Base-by-base conservation (phyloP, 208 protist genomes). In the Leishmania amazonensis region DNA sequence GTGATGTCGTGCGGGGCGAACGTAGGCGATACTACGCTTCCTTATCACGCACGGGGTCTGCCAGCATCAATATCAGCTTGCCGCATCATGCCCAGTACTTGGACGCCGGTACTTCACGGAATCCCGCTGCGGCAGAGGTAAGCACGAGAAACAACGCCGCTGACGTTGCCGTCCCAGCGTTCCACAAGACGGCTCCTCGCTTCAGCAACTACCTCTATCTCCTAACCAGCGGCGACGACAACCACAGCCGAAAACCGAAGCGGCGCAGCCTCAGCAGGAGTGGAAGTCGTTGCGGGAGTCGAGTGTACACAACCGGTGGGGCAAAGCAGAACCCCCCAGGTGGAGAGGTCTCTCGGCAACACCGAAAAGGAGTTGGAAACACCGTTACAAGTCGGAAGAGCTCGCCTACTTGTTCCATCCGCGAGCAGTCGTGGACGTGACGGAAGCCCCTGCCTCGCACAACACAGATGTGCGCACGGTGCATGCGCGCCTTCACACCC, bases 71-170 rank as follows among this genome's bases (percentile, higher is more conserved):
- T 2, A 70, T 45, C 1, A 67, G 38, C 19, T 42, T 15, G 15
- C 67, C 83, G 17, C 62, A 64, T n/a, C 54, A 70, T 76, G 77
- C 78, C 31, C 83, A 73, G 17, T 79, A 83, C 74, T 76, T 86
- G 47, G 75, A 82, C 21, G 74, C 68, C 1, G 53, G 74, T 11
- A 3, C 31, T 42, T 24, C 72, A 76, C 49, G 28, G 31, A 51
- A 60, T 62, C 17, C 49, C n/a, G 17, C 11, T 4, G n/a, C 8
- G 72, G 17, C 72, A 24, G 78, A 57, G 35, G 42, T 49, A 1
- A 21, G 38, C 8, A 62, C 49, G 1, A 62, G 76, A 21, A 42
- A 7, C 51, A 31, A 47, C 64, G n/a, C 60, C 42, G 15, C 58
- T 62, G 54, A 21, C 38, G 60, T 0, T 19, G 79, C 42, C 76